phyloP scores from a whole-genome alignment of 139 green algal species.

The Chlorella sp. region DNA sequence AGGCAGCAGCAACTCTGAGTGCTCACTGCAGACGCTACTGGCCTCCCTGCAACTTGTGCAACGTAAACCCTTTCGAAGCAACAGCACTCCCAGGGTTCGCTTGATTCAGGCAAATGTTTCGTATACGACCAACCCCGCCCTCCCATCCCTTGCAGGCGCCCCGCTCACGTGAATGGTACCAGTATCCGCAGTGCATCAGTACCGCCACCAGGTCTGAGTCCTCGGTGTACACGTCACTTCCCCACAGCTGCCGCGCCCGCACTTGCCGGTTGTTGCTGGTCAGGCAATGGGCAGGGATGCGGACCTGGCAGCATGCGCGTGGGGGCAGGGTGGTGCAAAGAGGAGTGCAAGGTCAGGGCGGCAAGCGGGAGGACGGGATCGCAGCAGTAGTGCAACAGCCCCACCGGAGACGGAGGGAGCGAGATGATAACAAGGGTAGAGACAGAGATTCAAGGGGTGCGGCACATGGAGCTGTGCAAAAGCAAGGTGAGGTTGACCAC shows the following conservation, averaged over 20 bases:
- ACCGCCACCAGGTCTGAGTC: conserved; percentile 95
- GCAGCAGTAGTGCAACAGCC: too few relatives aligned
- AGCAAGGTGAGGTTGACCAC: neutral
- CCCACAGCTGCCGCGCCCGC: conserved; percentile 93
- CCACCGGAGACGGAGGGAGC: too few relatives aligned
- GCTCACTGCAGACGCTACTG: too few relatives aligned
- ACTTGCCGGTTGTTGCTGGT: conserved; percentile 83
- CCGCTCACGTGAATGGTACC: conserved; percentile 54
- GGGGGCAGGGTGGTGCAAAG: neutral
- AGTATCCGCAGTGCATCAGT: conserved; percentile 95
- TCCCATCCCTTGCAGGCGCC: neutral
- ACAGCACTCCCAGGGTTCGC: too few relatives aligned
- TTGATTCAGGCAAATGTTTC: too few relatives aligned
- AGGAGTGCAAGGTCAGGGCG: neutral
- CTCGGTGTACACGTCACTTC: conserved; percentile 90
- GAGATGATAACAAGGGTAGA: too few relatives aligned
- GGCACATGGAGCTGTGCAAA: too few relatives aligned
- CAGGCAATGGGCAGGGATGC: conserved; percentile 70
- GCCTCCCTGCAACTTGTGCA: too few relatives aligned
- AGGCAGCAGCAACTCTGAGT: too few relatives aligned
- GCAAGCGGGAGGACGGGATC: neutral
- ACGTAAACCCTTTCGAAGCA: too few relatives aligned
- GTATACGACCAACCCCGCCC: too few relatives aligned
- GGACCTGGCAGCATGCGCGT: conserved; percentile 48
- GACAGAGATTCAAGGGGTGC: too few relatives aligned